Base-by-base conservation (phyloP, 164 flowering plant species). In the Vitis labrusca region DNA sequence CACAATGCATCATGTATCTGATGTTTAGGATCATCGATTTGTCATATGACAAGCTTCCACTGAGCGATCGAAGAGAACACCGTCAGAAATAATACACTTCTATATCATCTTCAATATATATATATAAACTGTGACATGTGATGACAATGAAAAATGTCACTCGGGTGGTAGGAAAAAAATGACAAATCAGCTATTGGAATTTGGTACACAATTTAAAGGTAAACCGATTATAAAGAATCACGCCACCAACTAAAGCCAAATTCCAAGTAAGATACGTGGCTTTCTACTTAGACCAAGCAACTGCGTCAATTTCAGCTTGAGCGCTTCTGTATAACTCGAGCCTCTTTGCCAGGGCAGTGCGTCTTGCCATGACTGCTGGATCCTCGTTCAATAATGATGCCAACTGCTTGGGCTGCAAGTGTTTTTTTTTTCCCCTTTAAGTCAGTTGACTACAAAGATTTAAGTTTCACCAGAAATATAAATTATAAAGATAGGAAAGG, bases 281-380 rank as follows among this genome's bases (percentile, higher is more conserved):
- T 59, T 2, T 59, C 75, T 80, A 88, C 81, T 88, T 88, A 30
- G 87, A 76, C 92, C 92, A 88, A 49, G 90, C 83, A 50, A 83
- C 87, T 8, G 85, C 57, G 44, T 86, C 92, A 10, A 86, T 91
- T 77, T 94, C 97, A 5, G 93, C 83, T 75, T 92, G 98, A 14
- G 99, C 99, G 63, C 85, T 79, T 77, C 90, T 79, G 82, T 92
- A 92, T 59, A 94, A 71, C 81, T 94, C 98, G 68, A 94, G 82
- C 76, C 98, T 86, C 89, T 92, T 88, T 10, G 86, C 87, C 64
- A 94, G 85, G 47, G 87, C 81, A 51, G 78, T 13, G 0, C 98
- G 91, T 10, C 96, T 79, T 77, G 90, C 97, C 97, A 91, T 91
- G 64, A 92, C 73, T 15, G 95, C 97, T 6, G 98, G 99, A 78